phyloP scores from a whole-genome alignment of 148 eudicot species.

The Pharnaceum exiguum region DNA sequence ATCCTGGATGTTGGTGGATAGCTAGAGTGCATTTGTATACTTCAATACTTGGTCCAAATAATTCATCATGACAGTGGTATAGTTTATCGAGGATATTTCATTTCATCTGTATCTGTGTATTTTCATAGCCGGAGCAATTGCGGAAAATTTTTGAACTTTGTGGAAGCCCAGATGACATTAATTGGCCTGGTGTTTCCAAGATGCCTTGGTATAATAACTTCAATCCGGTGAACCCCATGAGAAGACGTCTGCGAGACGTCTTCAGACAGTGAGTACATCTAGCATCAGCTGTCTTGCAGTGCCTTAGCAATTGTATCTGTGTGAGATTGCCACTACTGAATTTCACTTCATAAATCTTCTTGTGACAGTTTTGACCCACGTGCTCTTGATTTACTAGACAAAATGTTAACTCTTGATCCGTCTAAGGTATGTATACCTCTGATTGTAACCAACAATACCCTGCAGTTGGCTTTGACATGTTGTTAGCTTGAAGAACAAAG shows the following conservation, averaged over 20 bases:
- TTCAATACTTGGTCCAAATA: not conserved
- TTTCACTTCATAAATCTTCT: not conserved
- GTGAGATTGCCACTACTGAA: not conserved
- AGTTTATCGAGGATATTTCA: not conserved
- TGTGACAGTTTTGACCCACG: slow-evolving; percentile 54
- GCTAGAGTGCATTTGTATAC: not conserved
- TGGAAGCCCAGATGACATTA: slow-evolving; percentile 72
- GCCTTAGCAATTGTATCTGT: not conserved
- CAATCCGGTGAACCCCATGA: slow-evolving; percentile 60
- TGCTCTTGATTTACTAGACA: slow-evolving; percentile 76
- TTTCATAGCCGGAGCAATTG: slow-evolving; percentile 67
- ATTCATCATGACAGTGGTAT: not conserved
- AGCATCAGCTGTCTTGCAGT: not conserved
- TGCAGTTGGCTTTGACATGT: too few relatives aligned
- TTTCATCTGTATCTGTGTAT: not conserved
- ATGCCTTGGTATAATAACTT: slow-evolving; percentile 76
- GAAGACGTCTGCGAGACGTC: slow-evolving; percentile 65
- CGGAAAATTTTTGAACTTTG: slow-evolving; percentile 75
- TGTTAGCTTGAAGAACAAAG: too few relatives aligned
- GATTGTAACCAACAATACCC: too few relatives aligned
- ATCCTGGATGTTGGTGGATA: not conserved
- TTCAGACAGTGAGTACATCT: slow-evolving; percentile 55
- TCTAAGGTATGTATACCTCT: slow-evolving; percentile 43
- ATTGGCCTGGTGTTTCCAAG: slow-evolving; percentile 81
- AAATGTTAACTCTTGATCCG: slow-evolving; percentile 80